Evolutionary conservation across 2,329 filamentous ascomycete genomes (phyloP).

Genomic region (Colletotrichum lini): DNA sequence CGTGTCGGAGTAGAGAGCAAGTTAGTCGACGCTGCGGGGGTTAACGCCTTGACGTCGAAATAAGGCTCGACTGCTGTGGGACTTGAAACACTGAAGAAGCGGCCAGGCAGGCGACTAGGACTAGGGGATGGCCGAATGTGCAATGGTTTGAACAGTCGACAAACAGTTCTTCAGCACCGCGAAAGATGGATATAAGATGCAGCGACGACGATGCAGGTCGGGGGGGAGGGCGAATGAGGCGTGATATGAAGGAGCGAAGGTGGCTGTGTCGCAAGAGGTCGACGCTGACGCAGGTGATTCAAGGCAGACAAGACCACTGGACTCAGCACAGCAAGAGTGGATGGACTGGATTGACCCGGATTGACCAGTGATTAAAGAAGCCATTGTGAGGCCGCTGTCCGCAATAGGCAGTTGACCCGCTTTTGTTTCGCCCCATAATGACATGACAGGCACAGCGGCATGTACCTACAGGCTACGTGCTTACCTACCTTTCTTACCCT

Average conservation of each 20-base stretch:
- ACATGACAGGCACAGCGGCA: neutral
- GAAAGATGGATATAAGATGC: conserved; percentile 11
- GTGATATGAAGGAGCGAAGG: conserved; percentile 24
- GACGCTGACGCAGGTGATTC: neutral
- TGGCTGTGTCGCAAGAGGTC: conserved; percentile 26
- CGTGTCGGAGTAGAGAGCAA: neutral
- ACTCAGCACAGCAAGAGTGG: too few species aligned
- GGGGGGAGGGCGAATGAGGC: conserved; percentile 3
- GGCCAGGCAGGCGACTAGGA: neutral
- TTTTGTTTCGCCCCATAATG: neutral
- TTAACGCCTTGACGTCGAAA: conserved; percentile 36
- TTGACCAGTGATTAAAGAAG: conserved; percentile 5
- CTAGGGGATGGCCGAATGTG: neutral
- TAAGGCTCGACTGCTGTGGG: conserved; percentile 23
- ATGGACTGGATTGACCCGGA: neutral
- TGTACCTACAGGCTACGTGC: too few species aligned
- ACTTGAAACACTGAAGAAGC: conserved; percentile 25
- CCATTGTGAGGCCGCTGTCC: conserved; percentile 29
- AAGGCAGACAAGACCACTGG: neutral
- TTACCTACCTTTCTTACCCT: too few species aligned
- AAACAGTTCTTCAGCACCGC: neutral
- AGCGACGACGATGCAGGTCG: conserved; percentile 7
- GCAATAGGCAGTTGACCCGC: conserved; percentile 20
- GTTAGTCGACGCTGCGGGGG: neutral
- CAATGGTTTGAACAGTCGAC: neutral